phyloP scores from a whole-genome alignment of 2,329 filamentous ascomycete genomes.

The Diaporthe vaccinii region DNA sequence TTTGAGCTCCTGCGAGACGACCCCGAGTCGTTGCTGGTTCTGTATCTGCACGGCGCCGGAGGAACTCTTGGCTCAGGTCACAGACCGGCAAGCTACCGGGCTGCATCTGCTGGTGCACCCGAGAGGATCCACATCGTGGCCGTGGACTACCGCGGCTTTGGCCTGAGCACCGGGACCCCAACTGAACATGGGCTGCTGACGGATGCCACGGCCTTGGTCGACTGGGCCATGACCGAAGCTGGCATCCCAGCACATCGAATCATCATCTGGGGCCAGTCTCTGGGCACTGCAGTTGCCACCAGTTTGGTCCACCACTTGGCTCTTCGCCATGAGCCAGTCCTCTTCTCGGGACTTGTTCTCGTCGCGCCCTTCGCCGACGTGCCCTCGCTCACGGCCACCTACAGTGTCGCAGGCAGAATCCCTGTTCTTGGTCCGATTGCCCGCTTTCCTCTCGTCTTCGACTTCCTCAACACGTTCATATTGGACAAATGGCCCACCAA shows the following conservation, averaged over 20 bases:
- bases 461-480: constrained; percentile 57
- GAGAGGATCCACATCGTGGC: constrained; percentile 68
- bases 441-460: constrained; percentile 60
- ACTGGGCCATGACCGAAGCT: constrained; percentile 67
- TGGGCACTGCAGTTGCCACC: constrained; percentile 64
- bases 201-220: constrained; percentile 65
- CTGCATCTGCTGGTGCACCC: constrained; percentile 63
- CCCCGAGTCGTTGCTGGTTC: constrained; percentile 57
- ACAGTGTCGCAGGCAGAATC: constrained; percentile 67
- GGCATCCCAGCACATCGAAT: constrained; percentile 67
- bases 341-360: constrained; percentile 68
- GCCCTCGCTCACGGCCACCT: constrained; percentile 66
- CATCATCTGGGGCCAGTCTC: constrained; percentile 70
- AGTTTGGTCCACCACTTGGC: constrained; percentile 51
- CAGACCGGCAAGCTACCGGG: constrained; percentile 68
- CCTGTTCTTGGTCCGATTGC: constrained; percentile 67
- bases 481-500: constrained; percentile 60
- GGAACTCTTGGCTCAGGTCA: constrained; percentile 70
- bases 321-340: constrained; percentile 50
- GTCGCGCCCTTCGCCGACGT: constrained; percentile 70
- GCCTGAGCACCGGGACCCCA: constrained; percentile 64
- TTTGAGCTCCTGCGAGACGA: constrained; percentile 62
- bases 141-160: constrained; percentile 75
- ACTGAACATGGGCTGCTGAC: constrained; percentile 67
- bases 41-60: constrained; percentile 68